Percentiles rank a stretch among this genome's conserved stretches.
These are phyloP conservation scores for Candida xiaguanensis DNA, from an alignment of 805 yeast species.

Conservation along the genomic window DNA sequence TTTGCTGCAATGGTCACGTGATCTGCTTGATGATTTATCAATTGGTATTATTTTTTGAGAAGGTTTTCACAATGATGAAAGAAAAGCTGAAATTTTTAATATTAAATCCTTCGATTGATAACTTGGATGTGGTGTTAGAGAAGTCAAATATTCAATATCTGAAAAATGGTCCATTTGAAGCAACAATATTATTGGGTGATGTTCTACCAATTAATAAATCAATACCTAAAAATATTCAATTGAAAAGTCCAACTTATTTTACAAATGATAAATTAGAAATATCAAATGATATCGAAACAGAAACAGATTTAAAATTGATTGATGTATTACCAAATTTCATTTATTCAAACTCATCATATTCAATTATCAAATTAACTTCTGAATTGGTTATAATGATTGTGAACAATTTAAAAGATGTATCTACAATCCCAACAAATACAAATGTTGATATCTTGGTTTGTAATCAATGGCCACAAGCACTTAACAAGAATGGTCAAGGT, in stretches of 20 bases:
- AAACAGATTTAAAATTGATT: slow-evolving; percentile 21
- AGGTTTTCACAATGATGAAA: slow-evolving; percentile 1
- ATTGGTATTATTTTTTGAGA: background rate
- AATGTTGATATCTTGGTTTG: slow-evolving; percentile 54
- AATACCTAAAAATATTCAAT: slow-evolving; percentile 16
- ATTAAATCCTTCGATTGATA: slow-evolving; percentile 41
- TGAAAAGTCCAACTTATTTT: slow-evolving; percentile 25
- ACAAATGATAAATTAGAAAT: slow-evolving; percentile 17
- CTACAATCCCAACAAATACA: slow-evolving; percentile 2
- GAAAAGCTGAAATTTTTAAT: slow-evolving; percentile 34
- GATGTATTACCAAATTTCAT: slow-evolving; percentile 25
- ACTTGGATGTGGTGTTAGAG: slow-evolving; percentile 40
- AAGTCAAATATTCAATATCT: slow-evolving; percentile 47
- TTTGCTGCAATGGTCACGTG: slow-evolving; percentile 1
- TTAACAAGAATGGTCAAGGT: slow-evolving; percentile 38
- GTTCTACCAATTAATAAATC: slow-evolving; percentile 15
- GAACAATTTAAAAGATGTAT: slow-evolving; percentile 16
- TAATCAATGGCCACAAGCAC: slow-evolving; percentile 47
- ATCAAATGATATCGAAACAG: slow-evolving; percentile 11
- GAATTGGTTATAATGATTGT: slow-evolving; percentile 50
- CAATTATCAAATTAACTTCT: slow-evolving; percentile 30
- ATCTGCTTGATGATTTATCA: background rate
- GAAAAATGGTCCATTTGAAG: slow-evolving; percentile 67
- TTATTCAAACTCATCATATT: slow-evolving; percentile 31
- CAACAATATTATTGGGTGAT: slow-evolving; percentile 52